Evolutionary conservation across 2,329 filamentous ascomycete species (phyloP).

Genomic region (Sporothrix sp.): DNA sequence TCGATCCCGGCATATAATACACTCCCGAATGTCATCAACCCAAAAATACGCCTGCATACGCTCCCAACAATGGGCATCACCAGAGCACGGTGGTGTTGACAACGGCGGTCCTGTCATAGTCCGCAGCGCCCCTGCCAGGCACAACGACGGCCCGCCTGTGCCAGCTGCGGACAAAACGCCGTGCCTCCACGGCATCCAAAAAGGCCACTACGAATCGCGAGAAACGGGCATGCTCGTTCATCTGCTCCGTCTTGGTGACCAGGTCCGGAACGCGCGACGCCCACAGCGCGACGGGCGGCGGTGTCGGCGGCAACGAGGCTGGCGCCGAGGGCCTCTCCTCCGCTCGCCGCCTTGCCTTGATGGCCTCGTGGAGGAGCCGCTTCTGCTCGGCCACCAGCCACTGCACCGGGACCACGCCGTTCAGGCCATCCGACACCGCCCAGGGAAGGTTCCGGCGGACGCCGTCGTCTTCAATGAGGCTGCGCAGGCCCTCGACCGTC

Average conservation of each 20-base stretch:
- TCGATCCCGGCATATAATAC: slow-evolving; percentile 8
- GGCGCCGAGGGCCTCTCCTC: too few species aligned
- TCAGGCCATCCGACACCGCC: slow-evolving; percentile 20
- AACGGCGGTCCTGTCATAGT: slow-evolving; percentile 17
- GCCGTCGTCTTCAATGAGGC: slow-evolving; percentile 35
- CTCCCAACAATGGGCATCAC: slow-evolving; percentile 11
- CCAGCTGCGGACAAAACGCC: slow-evolving; percentile 38
- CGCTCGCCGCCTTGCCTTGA: too few species aligned
- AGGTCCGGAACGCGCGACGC: slow-evolving; percentile 11
- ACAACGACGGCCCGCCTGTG: slow-evolving; percentile 29
- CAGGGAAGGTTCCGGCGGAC: slow-evolving; percentile 31
- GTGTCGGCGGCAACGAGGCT: neutral
- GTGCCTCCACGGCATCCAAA: slow-evolving; percentile 42
- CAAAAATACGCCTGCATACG: too few species aligned
- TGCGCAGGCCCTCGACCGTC: slow-evolving; percentile 26
- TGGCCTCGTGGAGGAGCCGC: slow-evolving; percentile 9
- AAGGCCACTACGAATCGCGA: slow-evolving; percentile 47
- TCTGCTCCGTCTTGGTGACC: slow-evolving; percentile 18
- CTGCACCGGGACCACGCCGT: slow-evolving; percentile 19
- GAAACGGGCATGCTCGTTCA: slow-evolving; percentile 27
- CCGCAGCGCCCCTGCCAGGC: slow-evolving; percentile 13
- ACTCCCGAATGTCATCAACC: neutral
- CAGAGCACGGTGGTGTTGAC: slow-evolving; percentile 24
- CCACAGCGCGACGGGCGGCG: slow-evolving; percentile 2
- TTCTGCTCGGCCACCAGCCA: slow-evolving; percentile 16